Percentiles rank a stretch among this genome's conserved stretches.
Conservation (phyloP, 2,329 filamentous ascomycete species). For the Clonostachys byssicola region DNA sequence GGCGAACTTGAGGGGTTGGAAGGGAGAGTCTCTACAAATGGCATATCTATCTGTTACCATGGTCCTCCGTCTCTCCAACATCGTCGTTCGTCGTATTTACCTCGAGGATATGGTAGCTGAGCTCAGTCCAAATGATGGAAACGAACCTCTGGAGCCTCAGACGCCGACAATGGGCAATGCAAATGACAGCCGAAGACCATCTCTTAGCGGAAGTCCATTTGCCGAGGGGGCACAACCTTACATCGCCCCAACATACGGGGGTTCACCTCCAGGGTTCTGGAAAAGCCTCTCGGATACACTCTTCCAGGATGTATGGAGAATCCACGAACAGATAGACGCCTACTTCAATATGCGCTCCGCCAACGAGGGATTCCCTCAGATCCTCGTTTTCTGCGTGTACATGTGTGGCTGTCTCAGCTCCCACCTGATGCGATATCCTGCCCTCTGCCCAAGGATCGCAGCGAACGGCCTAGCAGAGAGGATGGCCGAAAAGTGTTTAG, state of each 20-base stretch:
- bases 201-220: too few species aligned
- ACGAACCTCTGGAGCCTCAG: not conserved
- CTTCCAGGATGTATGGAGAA: slow-evolving; percentile 23
- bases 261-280: slow-evolving; percentile 14
- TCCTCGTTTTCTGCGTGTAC: slow-evolving; percentile 33
- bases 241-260: too few species aligned
- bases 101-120: slow-evolving; percentile 19
- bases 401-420: slow-evolving; percentile 29
- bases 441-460: slow-evolving; percentile 15
- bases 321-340: slow-evolving; percentile 28
- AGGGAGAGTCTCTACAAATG: slow-evolving; percentile 24
- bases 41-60: slow-evolving; percentile 27
- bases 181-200: too few species aligned
- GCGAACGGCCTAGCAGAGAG: slow-evolving; percentile 10
- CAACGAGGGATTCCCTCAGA: slow-evolving; percentile 23
- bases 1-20: slow-evolving; percentile 28
- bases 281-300: slow-evolving; percentile 18
- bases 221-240: too few species aligned
- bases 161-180: too few species aligned
- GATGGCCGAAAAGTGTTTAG: slow-evolving; percentile 14
- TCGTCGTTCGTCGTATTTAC: slow-evolving; percentile 25
- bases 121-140: slow-evolving; percentile 2
- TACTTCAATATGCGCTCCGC: slow-evolving; percentile 17
- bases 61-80: slow-evolving; percentile 27
- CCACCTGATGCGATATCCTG: slow-evolving; percentile 20